Base-by-base conservation (phyloP, 2,329 filamentous ascomycete species). In the Claviceps pazoutovae region DNA sequence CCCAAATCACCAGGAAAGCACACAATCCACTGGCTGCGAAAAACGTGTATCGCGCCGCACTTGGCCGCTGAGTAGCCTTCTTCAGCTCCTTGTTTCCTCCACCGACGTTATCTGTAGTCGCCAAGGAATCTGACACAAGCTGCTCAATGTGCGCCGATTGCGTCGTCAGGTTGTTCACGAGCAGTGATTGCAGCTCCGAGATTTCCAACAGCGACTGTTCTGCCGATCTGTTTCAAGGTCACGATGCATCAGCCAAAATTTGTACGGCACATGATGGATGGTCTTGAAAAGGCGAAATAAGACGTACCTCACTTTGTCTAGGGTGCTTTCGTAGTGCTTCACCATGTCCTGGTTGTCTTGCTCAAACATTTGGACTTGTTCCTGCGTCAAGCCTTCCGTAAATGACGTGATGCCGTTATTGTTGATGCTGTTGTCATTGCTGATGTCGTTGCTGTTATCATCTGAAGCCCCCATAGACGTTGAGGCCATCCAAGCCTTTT, bases 181-280 rank as follows among this genome's bases (percentile, higher is more conserved):
- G 82, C 51, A 91, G 83, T 51, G 86, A 88, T 65, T 98, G 93
- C 49, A 98, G 74, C 63, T 95, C 89, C 7, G 88, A 86, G 56
- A 98, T 96, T 66, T 98, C 93, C 3, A 95, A 68, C 5, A 98
- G 76, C 1, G 89, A 95, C 64, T 86, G 88, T 66, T 98, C 89
- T 0, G 89, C 89, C 26, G 84, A 86, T 62, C 88, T 95, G 61
- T 54, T 36, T 26, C 21, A 36, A 14, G 9, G 4, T 14, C 42
- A 26, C 21, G 1, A 44, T 44, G 16, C 21, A 21, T 45, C 39
- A 37, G 51, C 17, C 21, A 37, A 37, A 37, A 2, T 42, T 6
- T 3, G 19, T 7, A 44, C 19, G 21, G 21, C 41, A 41, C 38
- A 19, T 21, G 4, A n/a, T 26, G 13, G 19, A n/a, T n/a, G 13